These are phyloP conservation scores for Phyllosticta citriasiana DNA, from an alignment of 2,329 filamentous ascomycete genomes.

Conservation along the genomic window DNA sequence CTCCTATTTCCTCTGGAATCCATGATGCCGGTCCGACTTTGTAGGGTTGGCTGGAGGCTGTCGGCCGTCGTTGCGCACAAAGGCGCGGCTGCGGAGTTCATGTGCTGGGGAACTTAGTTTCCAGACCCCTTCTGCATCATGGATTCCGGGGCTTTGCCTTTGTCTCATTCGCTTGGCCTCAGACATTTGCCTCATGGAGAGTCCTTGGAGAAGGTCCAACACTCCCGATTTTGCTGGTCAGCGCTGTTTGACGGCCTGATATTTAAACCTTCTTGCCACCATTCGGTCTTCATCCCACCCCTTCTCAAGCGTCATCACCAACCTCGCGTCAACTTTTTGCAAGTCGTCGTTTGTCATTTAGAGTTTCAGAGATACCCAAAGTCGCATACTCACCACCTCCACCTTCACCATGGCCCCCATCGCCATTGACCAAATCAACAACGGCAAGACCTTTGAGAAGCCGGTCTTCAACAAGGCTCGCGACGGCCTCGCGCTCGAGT, in stretches of 20 bases:
- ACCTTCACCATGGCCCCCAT: constrained; percentile 13
- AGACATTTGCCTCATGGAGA: background rate
- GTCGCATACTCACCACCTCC: background rate
- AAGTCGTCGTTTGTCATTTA: background rate
- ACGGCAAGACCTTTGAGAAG: constrained; percentile 31
- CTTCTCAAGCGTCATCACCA: background rate
- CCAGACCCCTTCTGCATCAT: constrained; percentile 8
- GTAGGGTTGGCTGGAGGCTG: background rate
- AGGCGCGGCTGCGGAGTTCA: background rate
- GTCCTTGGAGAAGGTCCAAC: background rate
- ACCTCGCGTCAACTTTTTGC: background rate
- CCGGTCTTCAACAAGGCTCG: constrained; percentile 39
- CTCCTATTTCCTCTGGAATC: background rate
- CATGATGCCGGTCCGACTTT: background rate
- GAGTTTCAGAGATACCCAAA: background rate
- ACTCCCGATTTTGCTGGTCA: background rate
- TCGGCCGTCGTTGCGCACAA: background rate
- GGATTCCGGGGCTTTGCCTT: constrained; percentile 9
- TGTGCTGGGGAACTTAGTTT: constrained; percentile 8
- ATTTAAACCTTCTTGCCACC: constrained; percentile 8
- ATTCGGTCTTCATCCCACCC: background rate
- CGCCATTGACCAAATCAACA: constrained; percentile 33
- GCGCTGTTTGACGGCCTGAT: constrained; percentile 2
- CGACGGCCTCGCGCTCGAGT: constrained; percentile 49
- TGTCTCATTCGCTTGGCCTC: background rate